Evolutionary conservation across 2,329 filamentous ascomycete genomes (phyloP), one percentile per base, ranked within the genome.

Genomic region (Aspergillus intermedius): DNA sequence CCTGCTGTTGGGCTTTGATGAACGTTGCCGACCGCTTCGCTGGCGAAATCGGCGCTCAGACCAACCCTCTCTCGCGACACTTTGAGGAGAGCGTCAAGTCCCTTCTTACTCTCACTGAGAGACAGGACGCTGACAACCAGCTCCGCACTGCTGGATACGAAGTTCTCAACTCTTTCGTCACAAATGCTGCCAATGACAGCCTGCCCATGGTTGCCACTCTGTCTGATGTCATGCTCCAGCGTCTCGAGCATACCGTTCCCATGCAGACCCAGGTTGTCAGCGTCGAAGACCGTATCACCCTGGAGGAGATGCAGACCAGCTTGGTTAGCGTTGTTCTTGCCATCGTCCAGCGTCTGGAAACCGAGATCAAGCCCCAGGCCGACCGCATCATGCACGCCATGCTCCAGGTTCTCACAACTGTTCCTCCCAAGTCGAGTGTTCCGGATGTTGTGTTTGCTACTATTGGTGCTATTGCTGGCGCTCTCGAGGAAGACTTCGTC

Each of bases 1-100:
- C 93, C 25, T 97, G 93, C 82, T 98, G 93, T 76, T 96, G 94
- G 93, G 91, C 93, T 28, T 75, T 98, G 58, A 97, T 98, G 88
- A 98, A 97, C 73, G 76, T 98, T 65, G 91, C 93, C 9, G 93
- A 98, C 67, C 86, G 91, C 53, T 98, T 97, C 67, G 88, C 90
- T 25, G 89, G 90, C 49, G 91, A 96, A 48, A 79, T 84, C 48
- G 88, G 88, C 44, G 86, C 84, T 52, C 77, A 85, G 60, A 77
- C 77, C 44, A 98, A 97, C 74, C 80, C 89, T 40, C 77, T 98
- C 44, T 95, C 91, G 2, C 83, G 85, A 54, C 89, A 96, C 74
- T 98, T 98, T 76, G 86, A 95, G 72, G 82, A 91, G 62, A 95
- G 91, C 66, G 86, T 97, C 51, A 83, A 83, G 62, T 89, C 88